A percentile compares a stretch with the other conserved stretches of the same genome.
These are phyloP conservation scores for Arachnomyces sp. DNA, from an alignment of 2,329 filamentous ascomycete species.

Conservation along the genomic window DNA sequence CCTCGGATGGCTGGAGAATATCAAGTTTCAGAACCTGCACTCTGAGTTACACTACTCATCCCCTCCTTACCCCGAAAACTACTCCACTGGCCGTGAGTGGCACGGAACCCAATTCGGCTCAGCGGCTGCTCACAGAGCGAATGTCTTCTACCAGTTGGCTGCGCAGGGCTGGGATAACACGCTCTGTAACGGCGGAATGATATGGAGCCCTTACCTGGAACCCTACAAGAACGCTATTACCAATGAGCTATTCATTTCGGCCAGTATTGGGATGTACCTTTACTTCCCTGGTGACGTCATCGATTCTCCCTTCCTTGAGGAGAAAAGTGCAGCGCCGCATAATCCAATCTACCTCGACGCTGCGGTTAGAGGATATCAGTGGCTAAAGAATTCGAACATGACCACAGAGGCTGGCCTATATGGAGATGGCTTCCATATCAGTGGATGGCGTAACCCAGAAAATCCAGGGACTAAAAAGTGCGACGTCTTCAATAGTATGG, in stretches of 20 bases:
- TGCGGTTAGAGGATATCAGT: slow-evolving; percentile 69
- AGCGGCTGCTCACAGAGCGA: slow-evolving; percentile 72
- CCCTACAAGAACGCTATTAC: slow-evolving; percentile 97
- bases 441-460: slow-evolving; percentile 48
- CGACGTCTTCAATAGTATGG: slow-evolving; percentile 74
- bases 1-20: slow-evolving; percentile 76
- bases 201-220: slow-evolving; percentile 70
- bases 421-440: slow-evolving; percentile 82
- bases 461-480: slow-evolving; percentile 62
- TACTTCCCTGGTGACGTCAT: slow-evolving; percentile 76
- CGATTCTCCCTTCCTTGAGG: slow-evolving; percentile 52
- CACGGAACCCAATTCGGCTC: slow-evolving; percentile 68
- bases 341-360: slow-evolving; percentile 62
- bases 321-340: slow-evolving; percentile 32
- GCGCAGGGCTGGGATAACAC: slow-evolving; percentile 70
- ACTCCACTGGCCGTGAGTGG: slow-evolving; percentile 43
- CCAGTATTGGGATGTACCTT: slow-evolving; percentile 81
- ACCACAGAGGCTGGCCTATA: slow-evolving; percentile 59
- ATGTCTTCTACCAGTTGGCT: slow-evolving; percentile 77
- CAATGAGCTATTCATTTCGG: slow-evolving; percentile 80
- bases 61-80: slow-evolving; percentile 13
- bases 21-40: slow-evolving; percentile 68
- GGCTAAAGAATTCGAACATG: slow-evolving; percentile 75
- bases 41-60: slow-evolving; percentile 50
- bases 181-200: slow-evolving; percentile 80